These are phyloP conservation scores for Rhodamnia argentea DNA, from an alignment of 345 rosid genomes.

Conservation along the genomic window DNA sequence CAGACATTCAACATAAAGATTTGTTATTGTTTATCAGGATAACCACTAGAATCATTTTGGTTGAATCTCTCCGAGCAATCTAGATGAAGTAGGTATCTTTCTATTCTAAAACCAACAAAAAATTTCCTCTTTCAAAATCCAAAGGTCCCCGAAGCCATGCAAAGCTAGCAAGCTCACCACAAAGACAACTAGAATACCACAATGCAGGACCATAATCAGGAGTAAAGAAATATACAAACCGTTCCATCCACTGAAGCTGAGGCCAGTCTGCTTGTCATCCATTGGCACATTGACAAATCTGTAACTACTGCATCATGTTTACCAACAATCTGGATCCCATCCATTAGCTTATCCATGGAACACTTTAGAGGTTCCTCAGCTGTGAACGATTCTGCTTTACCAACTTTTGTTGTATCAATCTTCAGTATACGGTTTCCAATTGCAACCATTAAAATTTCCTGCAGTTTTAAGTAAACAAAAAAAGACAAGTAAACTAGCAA, in stretches of 20 bases:
- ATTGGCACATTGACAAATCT: conserved; percentile 67
- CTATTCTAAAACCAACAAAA: background rate
- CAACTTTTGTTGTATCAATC: conserved; percentile 51
- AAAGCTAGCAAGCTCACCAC: background rate
- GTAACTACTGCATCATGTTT: conserved; percentile 65
- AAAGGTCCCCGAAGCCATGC: background rate
- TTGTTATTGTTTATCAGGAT: background rate
- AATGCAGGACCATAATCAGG: background rate
- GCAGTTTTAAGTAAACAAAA: background rate
- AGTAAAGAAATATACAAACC: conserved; percentile 21
- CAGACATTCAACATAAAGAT: background rate
- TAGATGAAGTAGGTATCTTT: background rate
- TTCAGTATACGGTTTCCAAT: conserved; percentile 49
- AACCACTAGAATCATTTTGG: background rate
- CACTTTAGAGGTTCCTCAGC: conserved; percentile 53
- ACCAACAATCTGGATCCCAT: conserved; percentile 65
- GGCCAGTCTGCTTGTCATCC: conserved; percentile 65
- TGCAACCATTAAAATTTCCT: conserved; percentile 68
- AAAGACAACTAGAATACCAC: background rate
- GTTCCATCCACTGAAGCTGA: conserved; percentile 74
- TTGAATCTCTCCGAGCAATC: background rate
- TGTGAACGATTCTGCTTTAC: conserved; percentile 32
- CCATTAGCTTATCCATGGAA: conserved; percentile 42
- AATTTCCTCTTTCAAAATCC: background rate
- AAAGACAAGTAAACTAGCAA: background rate